Evolutionary conservation across 2,329 filamentous ascomycete genomes (phyloP).

Genomic region (Didymella glomerata): DNA sequence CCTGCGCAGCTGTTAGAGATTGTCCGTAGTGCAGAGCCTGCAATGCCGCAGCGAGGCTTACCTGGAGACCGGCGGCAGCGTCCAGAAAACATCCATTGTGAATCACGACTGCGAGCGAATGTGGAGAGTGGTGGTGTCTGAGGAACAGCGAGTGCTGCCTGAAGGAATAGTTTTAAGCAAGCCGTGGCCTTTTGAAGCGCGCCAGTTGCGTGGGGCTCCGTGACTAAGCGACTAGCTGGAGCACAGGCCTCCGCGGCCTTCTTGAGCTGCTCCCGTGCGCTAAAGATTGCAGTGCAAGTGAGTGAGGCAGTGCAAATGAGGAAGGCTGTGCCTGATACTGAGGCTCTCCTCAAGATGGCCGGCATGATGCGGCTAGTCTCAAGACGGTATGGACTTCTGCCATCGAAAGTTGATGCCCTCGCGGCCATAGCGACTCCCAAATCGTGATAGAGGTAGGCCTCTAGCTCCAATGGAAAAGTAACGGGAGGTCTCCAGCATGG

Average conservation of each 20-base stretch:
- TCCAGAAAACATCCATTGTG: constrained; percentile 69
- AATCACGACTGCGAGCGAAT: constrained; percentile 29
- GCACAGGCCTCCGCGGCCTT: constrained; percentile 2
- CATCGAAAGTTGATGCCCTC: neutral
- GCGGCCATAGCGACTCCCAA: neutral
- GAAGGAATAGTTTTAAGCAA: constrained; percentile 26
- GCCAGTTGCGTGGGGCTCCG: constrained; percentile 16
- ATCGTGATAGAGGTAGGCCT: too few species aligned
- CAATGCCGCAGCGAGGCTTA: constrained; percentile 50
- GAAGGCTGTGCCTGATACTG: too few species aligned
- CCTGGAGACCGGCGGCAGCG: constrained; percentile 72
- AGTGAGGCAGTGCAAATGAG: too few species aligned
- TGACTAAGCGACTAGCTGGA: constrained; percentile 22
- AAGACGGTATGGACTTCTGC: too few species aligned
- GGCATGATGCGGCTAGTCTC: too few species aligned
- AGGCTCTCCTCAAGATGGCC: too few species aligned
- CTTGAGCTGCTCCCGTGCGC: too few species aligned
- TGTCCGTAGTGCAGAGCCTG: constrained; percentile 5
- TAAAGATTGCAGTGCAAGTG: neutral
- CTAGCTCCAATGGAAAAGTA: too few species aligned
- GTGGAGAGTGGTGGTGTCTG: constrained; percentile 32
- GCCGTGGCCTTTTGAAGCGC: constrained; percentile 34
- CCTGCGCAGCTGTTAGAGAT: constrained; percentile 64
- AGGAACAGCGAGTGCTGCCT: constrained; percentile 50
- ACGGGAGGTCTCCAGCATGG: too few species aligned